Conservation (phyloP, 164 flowering plant genomes). For the Euptelea pleiosperma region DNA sequence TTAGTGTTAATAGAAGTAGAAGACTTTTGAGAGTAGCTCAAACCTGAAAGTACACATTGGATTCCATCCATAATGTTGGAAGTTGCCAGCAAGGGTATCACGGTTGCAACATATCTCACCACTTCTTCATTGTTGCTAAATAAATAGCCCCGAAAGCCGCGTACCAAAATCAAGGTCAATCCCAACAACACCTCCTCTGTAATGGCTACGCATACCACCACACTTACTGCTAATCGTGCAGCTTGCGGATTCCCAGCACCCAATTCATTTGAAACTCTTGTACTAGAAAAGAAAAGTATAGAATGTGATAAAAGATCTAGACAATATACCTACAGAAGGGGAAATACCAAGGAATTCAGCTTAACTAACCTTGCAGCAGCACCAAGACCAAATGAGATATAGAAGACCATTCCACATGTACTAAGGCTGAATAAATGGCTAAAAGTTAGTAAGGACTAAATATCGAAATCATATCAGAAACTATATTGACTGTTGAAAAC, state of each 20-base stretch:
- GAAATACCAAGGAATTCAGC: not conserved
- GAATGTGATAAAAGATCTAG: not conserved
- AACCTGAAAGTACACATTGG: constrained; percentile 78
- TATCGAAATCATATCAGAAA: too few species aligned
- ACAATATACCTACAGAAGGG: not conserved
- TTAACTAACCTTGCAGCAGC: constrained; percentile 62
- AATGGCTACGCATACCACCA: constrained; percentile 42
- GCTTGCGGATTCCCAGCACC: constrained; percentile 67
- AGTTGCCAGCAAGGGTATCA: constrained; percentile 65
- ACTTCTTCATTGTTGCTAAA: constrained; percentile 69
- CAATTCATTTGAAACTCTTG: constrained; percentile 78
- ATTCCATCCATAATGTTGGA: constrained; percentile 65
- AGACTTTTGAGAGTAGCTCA: too few species aligned
- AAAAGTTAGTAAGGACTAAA: not conserved
- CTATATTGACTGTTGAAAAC: too few species aligned
- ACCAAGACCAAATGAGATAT: constrained; percentile 73
- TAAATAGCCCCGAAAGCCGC: constrained; percentile 58
- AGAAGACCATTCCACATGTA: constrained; percentile 48
- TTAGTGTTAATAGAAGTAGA: not conserved
- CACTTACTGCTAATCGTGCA: constrained; percentile 55
- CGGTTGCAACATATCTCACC: constrained; percentile 48
- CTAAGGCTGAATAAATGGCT: constrained; percentile 45
- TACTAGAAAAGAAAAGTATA: constrained; percentile 30
- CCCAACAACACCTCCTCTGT: constrained; percentile 46
- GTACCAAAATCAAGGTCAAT: constrained; percentile 37